Conservation (phyloP, 257 asterid genomes). For the Craterostigma plantagineum region DNA sequence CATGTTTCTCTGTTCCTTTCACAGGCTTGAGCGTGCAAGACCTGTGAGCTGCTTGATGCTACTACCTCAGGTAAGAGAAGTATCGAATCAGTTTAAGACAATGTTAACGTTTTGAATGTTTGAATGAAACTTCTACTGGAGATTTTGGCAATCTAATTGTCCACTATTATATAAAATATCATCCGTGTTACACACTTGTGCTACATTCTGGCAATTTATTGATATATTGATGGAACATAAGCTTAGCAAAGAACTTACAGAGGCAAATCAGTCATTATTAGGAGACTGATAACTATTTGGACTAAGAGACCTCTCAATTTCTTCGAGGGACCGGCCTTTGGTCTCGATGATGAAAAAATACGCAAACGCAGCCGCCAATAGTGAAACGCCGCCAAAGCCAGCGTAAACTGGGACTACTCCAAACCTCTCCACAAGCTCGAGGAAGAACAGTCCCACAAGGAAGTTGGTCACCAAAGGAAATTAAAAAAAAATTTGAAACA, state of each 20-base stretch:
- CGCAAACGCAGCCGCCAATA: conserved; percentile 56
- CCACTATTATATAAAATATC: too few species aligned
- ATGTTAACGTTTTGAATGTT: too few species aligned
- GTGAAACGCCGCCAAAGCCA: conserved; percentile 44
- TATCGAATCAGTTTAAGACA: too few species aligned
- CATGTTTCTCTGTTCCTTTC: background rate
- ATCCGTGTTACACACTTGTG: too few species aligned
- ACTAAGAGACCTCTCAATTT: conserved; percentile 55
- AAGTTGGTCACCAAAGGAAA: conserved; percentile 58
- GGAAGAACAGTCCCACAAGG: conserved; percentile 66
- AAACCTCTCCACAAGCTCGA: conserved; percentile 43
- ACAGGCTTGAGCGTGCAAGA: conserved; percentile 2
- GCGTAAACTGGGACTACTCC: conserved; percentile 62
- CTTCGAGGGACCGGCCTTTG: conserved; percentile 72
- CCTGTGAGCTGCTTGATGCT: conserved; percentile 1
- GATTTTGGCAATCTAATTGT: too few species aligned
- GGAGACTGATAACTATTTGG: conserved; percentile 7
- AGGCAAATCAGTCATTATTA: too few species aligned
- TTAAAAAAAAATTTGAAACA: background rate
- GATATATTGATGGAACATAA: too few species aligned
- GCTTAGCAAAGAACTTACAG: too few species aligned
- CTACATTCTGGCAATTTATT: too few species aligned
- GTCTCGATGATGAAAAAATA: conserved; percentile 52
- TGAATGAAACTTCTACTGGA: too few species aligned
- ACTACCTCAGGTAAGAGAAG: too few species aligned